These are phyloP conservation scores for Trichoderma sp. DNA, from an alignment of 2,329 filamentous ascomycete species.

Conservation along the genomic window DNA sequence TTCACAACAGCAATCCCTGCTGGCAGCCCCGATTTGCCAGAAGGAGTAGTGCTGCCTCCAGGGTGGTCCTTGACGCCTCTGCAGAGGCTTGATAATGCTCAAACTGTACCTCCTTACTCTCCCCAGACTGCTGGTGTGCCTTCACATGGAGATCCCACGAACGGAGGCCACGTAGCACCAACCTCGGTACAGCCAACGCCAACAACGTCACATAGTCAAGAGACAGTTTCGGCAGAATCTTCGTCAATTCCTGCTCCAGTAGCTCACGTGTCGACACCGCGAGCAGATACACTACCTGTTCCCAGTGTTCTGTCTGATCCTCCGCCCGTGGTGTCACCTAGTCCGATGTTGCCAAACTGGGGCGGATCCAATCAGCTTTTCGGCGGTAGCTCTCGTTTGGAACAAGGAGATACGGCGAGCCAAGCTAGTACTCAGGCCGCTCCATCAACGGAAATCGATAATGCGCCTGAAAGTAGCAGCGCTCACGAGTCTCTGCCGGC, in stretches of 20 bases:
- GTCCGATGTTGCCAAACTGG: constrained; percentile 53
- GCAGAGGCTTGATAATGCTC: constrained; percentile 51
- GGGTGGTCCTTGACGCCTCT: constrained; percentile 67
- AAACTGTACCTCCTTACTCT: constrained; percentile 27
- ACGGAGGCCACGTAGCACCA: constrained; percentile 14
- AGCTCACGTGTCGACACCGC: not conserved
- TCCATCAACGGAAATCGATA: constrained; percentile 8
- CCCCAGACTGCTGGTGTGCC: constrained; percentile 29
- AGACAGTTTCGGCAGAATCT: not conserved
- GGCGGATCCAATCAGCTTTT: constrained; percentile 53
- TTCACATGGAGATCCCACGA: constrained; percentile 24
- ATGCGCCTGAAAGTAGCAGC: not conserved
- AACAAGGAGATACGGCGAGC: constrained; percentile 26
- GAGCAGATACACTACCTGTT: not conserved
- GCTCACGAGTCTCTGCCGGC: constrained; percentile 10
- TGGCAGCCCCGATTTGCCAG: constrained; percentile 62
- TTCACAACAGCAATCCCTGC: constrained; percentile 56
- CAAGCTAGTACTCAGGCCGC: constrained; percentile 17
- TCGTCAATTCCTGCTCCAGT: not conserved
- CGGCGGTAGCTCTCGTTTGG: constrained; percentile 34
- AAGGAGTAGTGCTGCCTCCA: constrained; percentile 63
- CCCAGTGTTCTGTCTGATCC: constrained; percentile 27
- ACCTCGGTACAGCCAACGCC: not conserved
- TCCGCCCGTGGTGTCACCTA: constrained; percentile 48
- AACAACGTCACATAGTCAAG: not conserved